Conservation (phyloP, 192 early-diverging fungal species). For the Podila minutissima region DNA sequence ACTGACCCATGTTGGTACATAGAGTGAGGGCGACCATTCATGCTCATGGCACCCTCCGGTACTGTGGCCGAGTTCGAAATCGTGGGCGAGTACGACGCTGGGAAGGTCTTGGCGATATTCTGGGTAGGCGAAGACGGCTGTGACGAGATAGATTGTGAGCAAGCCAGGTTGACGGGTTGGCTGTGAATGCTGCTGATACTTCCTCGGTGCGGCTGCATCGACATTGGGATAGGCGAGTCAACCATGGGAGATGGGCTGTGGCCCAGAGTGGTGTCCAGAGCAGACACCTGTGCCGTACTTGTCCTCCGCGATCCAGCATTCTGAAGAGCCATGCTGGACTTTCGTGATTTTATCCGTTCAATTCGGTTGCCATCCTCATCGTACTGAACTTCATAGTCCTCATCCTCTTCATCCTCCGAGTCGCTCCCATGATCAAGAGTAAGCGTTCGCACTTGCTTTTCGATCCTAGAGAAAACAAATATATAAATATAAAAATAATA, state of each 20-base stretch:
- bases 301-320: constrained; percentile 21
- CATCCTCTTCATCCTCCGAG: constrained; percentile 39
- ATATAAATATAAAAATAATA: background rate
- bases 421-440: constrained; percentile 30
- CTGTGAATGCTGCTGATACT: constrained; percentile 48
- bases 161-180: constrained; percentile 6
- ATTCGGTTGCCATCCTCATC: constrained; percentile 51
- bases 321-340: background rate
- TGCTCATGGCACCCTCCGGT: constrained; percentile 2
- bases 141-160: constrained; percentile 23
- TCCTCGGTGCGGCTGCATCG: constrained; percentile 21
- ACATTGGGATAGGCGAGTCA: constrained; percentile 37
- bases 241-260: constrained; percentile 33
- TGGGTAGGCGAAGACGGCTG: constrained; percentile 42
- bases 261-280: constrained; percentile 8
- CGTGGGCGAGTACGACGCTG: constrained; percentile 45
- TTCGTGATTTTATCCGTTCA: constrained; percentile 16
- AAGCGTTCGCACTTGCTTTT: constrained; percentile 27
- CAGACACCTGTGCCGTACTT: constrained; percentile 5
- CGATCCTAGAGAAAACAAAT: constrained; percentile 11
- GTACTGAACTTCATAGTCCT: constrained; percentile 47
- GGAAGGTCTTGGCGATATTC: constrained; percentile 23
- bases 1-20: constrained; percentile 17
- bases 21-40: constrained; percentile 28
- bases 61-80: constrained; percentile 11